A percentile compares a stretch with the other conserved stretches of the same genome.
phyloP scores from a whole-genome alignment of 306 rosid genomes.

The Rubus idaeus region DNA sequence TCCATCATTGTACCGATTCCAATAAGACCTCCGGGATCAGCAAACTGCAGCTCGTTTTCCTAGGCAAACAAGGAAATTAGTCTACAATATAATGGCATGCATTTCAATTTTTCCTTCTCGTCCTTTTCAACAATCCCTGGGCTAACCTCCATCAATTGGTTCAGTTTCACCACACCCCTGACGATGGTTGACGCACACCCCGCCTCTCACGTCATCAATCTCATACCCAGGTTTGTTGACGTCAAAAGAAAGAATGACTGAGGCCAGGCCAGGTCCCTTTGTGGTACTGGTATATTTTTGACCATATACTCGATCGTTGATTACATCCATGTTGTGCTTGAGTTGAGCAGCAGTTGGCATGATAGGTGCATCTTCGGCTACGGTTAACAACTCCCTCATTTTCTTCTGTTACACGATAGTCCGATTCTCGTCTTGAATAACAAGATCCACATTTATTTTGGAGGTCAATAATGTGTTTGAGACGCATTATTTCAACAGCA shows the following conservation, averaged over 20 bases:
- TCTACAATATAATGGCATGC: slow-evolving; percentile 58
- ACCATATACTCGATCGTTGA: slow-evolving; percentile 41
- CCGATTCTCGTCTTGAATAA: slow-evolving; percentile 71
- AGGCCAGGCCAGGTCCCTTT: slow-evolving; percentile 59
- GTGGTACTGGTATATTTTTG: slow-evolving; percentile 35
- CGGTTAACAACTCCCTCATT: slow-evolving; percentile 48
- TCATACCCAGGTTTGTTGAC: too few species aligned
- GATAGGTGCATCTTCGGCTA: not conserved
- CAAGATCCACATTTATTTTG: slow-evolving; percentile 85
- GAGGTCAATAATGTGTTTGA: slow-evolving; percentile 75
- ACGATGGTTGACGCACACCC: slow-evolving; percentile 81
- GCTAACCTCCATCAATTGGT: slow-evolving; percentile 67
- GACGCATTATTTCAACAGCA: slow-evolving; percentile 92
- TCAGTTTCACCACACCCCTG: too few species aligned
- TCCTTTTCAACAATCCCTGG: slow-evolving; percentile 84
- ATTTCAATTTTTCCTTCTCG: too few species aligned
- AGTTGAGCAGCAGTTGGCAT: slow-evolving; percentile 62
- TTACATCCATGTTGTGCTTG: slow-evolving; percentile 82
- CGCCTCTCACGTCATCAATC: slow-evolving; percentile 80
- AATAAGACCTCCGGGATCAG: slow-evolving; percentile 78
- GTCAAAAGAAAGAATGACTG: slow-evolving; percentile 86
- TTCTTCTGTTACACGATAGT: slow-evolving; percentile 80
- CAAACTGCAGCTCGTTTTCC: slow-evolving; percentile 85
- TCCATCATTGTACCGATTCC: slow-evolving; percentile 81
- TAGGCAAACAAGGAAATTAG: slow-evolving; percentile 76